Evolutionary conservation across 768 basidiomycete species (phyloP).

Genomic region (Mycena indigotica): DNA sequence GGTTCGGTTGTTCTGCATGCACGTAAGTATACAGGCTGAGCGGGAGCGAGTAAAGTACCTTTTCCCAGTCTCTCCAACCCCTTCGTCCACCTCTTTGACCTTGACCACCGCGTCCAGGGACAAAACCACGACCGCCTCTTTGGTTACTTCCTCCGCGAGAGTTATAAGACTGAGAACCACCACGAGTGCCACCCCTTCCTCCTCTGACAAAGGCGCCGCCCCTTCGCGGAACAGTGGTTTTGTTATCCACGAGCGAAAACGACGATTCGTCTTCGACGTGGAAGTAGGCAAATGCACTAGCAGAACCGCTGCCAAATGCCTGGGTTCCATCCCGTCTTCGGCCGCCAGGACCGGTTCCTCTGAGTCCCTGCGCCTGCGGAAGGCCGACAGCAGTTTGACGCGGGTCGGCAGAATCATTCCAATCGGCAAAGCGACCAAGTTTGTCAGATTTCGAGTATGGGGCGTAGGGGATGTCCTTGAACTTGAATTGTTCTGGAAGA

Average conservation of each 20-base stretch:
- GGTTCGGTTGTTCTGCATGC: conserved; percentile 67
- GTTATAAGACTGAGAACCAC: conserved; percentile 38
- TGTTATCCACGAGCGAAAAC: conserved; percentile 95
- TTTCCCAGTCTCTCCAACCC: conserved; percentile 95
- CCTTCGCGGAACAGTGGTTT: conserved; percentile 67
- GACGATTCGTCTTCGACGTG: conserved; percentile 97
- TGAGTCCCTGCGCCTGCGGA: conserved; percentile 48
- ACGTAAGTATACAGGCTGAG: neutral
- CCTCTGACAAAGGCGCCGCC: conserved; percentile 66
- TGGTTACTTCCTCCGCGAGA: conserved; percentile 47
- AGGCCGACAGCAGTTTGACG: conserved; percentile 57
- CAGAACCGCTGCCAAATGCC: conserved; percentile 87
- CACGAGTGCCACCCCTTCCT: conserved; percentile 55
- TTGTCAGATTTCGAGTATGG: conserved; percentile 99
- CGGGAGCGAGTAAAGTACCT: conserved; percentile 47
- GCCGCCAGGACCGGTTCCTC: conserved; percentile 52
- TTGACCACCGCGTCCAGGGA: conserved; percentile 41
- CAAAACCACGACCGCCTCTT: conserved; percentile 50
- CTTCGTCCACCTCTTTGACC: conserved; percentile 60
- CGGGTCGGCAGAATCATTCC: conserved; percentile 81
- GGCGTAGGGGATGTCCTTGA: conserved; percentile 98
- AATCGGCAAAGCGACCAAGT: conserved; percentile 95
- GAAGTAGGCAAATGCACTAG: conserved; percentile 94
- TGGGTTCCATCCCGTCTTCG: conserved; percentile 77
- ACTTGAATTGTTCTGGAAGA: conserved; percentile 90